Conservation (phyloP, 257 asterid genomes). For the Ligustrum vulgare region DNA sequence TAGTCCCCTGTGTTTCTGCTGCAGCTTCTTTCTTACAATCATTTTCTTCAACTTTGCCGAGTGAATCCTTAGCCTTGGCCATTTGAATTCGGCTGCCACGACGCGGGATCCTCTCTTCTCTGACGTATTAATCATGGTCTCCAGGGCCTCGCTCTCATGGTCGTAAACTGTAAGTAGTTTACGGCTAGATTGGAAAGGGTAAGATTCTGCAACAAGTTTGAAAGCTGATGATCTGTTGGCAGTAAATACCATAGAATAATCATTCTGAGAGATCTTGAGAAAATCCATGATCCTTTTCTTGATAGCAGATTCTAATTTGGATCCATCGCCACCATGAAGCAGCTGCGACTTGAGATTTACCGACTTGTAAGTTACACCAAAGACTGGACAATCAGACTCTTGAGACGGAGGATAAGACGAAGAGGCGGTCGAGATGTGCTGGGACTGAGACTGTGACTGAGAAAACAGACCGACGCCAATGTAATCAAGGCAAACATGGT, state of each 20-base stretch:
- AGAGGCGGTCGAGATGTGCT: constrained; percentile 23
- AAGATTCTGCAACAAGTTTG: constrained; percentile 74
- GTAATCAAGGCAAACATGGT: constrained; percentile 78
- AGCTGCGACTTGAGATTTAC: constrained; percentile 69
- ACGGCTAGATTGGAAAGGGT: constrained; percentile 60
- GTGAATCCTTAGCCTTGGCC: constrained; percentile 79
- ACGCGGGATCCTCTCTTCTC: constrained; percentile 65
- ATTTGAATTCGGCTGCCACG: constrained; percentile 76
- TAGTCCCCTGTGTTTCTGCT: constrained; percentile 54
- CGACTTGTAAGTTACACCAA: constrained; percentile 55
- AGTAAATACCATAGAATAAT: constrained; percentile 77
- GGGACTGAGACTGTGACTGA: constrained; percentile 52
- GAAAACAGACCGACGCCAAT: constrained; percentile 87
- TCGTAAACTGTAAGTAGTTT: constrained; percentile 82
- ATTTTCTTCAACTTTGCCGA: constrained; percentile 51
- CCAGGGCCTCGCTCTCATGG: constrained; percentile 75
- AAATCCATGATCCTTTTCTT: constrained; percentile 71
- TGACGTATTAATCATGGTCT: constrained; percentile 55
- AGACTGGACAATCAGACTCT: constrained; percentile 42
- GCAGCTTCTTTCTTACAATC: constrained; percentile 46
- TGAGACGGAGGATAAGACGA: constrained; percentile 31
- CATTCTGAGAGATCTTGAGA: constrained; percentile 58
- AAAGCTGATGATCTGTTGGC: constrained; percentile 85
- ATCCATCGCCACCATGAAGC: constrained; percentile 55
- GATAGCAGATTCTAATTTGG: constrained; percentile 57